phyloP scores from a whole-genome alignment of 192 early-diverging fungal genomes.

The Thoreauomyces humboldtii region DNA sequence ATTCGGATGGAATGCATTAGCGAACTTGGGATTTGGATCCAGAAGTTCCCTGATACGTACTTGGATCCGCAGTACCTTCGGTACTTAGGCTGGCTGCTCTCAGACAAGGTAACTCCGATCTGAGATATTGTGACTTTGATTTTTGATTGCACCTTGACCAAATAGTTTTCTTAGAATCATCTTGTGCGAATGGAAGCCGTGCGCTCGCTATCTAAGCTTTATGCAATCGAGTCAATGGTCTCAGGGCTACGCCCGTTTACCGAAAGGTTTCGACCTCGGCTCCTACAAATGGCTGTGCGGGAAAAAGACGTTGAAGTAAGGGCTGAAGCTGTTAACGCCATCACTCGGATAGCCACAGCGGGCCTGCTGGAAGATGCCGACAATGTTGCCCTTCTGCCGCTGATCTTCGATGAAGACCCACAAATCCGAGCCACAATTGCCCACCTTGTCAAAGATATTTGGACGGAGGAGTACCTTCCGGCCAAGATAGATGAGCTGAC shows the following conservation, averaged over 20 bases:
- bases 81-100: conserved; percentile 85
- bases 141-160: no score
- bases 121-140: neutral
- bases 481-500: conserved; percentile 12
- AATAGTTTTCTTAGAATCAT: neutral
- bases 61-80: conserved; percentile 72
- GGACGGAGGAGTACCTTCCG: conserved; percentile 43
- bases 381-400: conserved; percentile 54
- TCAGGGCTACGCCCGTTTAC: conserved; percentile 60
- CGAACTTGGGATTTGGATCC: conserved; percentile 80
- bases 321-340: conserved; percentile 46
- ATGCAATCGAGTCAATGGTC: conserved; percentile 50
- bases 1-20: conserved; percentile 83
- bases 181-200: conserved; percentile 68
- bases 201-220: conserved; percentile 58
- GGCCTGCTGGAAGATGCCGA: conserved; percentile 66
- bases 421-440: conserved; percentile 66
- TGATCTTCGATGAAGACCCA: conserved; percentile 71
- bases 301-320: conserved; percentile 57
- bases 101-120: conserved; percentile 58
- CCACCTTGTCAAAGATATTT: conserved; percentile 57
- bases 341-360: conserved; percentile 41
- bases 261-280: conserved; percentile 64
- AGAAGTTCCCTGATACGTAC: conserved; percentile 64
- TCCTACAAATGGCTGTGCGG: conserved; percentile 72